Base-by-base conservation (phyloP, 305 asterid genomes). In the Rubia tinctorum region DNA sequence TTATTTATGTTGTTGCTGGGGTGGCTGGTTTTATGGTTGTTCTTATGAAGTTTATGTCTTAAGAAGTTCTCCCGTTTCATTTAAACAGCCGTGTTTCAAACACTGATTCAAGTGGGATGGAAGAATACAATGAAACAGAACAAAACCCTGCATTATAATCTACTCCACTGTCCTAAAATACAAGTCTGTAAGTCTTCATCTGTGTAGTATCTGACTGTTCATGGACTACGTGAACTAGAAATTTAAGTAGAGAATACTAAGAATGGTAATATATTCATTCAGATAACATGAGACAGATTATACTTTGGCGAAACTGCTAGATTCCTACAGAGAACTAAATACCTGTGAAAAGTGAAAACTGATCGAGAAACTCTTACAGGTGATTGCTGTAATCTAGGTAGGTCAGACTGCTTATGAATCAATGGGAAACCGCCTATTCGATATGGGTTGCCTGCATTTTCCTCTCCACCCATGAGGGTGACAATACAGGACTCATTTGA, bases 401-500 rank as follows among this genome's bases (percentile, higher is more conserved):
- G 34, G 23, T 47, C 55, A 34, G 39, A 12, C 15, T 30, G 62
- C 22, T 27, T 55, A 37, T 34, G 37, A 39, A 12, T 34, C 10
- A 58, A 30, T 75, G 44, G 73, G 44, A 70, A 59, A 34, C n/a
- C 44, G 53, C 37, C 70, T 62, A 73, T 17, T 77, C 80, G 79
- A 82, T 82, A 68, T 84, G 83, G 69, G 80, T 76, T 25, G 81
- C 86, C 23, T 82, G 82, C 75, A 89, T 85, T 86, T 86, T 89
- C 87, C 80, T 87, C 89, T 83, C 90, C 12, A 87, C 96, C 96
- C 92, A 89, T 6, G 90, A 88, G 80, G 96, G 96, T 12, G 96
- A 89, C 62, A 87, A 34, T 40, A 87, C 91, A 0, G 96, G 96
- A 73, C 84, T 89, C 86, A 86, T 82, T 44, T 74, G 83, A 60